Percentiles rank a stretch among this genome's conserved stretches.
Conservation (phyloP, 208 protist genomes). For the Porcisia hertigi region DNA sequence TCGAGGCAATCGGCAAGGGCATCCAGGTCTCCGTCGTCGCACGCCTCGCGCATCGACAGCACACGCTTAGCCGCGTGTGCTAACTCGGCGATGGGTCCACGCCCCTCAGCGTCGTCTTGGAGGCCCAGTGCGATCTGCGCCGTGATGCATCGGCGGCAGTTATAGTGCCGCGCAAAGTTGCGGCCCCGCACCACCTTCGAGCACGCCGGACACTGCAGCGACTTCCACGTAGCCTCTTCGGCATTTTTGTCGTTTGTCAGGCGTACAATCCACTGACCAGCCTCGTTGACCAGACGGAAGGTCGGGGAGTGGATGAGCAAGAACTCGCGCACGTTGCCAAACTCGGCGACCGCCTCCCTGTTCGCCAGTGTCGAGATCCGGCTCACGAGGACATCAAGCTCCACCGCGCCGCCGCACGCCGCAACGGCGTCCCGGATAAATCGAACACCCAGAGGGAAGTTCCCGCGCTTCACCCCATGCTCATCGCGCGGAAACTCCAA, state of each 20-base stretch:
- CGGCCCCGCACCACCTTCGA: constrained; percentile 81
- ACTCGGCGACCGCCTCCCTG: constrained; percentile 72
- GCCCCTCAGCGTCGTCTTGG: constrained; percentile 63
- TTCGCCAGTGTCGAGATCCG: constrained; percentile 81
- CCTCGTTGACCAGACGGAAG: constrained; percentile 77
- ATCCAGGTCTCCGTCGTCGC: constrained; percentile 85
- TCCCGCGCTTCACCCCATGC: constrained; percentile 86
- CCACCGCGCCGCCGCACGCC: constrained; percentile 83
- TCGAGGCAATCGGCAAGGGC: constrained; percentile 66
- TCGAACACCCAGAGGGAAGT: constrained; percentile 88
- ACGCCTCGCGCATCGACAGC: constrained; percentile 47
- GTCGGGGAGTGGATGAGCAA: constrained; percentile 88
- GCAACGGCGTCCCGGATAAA: constrained; percentile 88
- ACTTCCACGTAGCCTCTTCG: constrained; percentile 79
- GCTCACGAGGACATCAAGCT: constrained; percentile 86
- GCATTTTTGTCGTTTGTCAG: constrained; percentile 38
- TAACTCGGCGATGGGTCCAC: constrained; percentile 82
- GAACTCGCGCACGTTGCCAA: constrained; percentile 91
- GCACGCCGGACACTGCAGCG: constrained; percentile 80
- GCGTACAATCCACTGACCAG: constrained; percentile 77
- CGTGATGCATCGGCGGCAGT: constrained; percentile 83
- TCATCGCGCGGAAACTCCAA: constrained; percentile 89
- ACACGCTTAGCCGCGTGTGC: constrained; percentile 76
- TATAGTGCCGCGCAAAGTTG: constrained; percentile 85
- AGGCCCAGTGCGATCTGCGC: constrained; percentile 87